phyloP scores from a whole-genome alignment of 768 basidiomycete species.

The Boletus vinaceobasis region DNA sequence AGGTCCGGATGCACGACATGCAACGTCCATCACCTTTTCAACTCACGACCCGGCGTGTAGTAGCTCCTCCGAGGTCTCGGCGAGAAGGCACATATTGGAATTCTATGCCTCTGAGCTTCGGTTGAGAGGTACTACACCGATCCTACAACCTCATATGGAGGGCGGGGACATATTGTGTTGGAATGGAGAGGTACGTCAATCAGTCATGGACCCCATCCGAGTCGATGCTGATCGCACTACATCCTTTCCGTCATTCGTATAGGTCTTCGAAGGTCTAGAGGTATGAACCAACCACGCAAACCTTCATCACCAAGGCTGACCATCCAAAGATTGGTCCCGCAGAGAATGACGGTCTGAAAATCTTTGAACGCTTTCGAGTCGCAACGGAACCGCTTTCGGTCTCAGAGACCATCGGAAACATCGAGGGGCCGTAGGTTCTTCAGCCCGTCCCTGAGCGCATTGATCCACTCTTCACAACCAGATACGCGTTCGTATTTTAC shows the following conservation, averaged over 20 bases:
- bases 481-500: conserved; percentile 80
- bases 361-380: conserved; percentile 35
- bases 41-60: conserved; percentile 2
- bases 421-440: conserved; percentile 79
- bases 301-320: conserved; percentile 5
- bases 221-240: not conserved
- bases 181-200: conserved; percentile 71
- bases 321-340: conserved; percentile 45
- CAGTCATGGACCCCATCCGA: not conserved
- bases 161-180: conserved; percentile 69
- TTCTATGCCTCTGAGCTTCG: conserved; percentile 77
- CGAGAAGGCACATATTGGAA: conserved; percentile 31
- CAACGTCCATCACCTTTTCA: conserved; percentile 22
- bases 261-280: conserved; percentile 80
- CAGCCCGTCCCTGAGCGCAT: not conserved
- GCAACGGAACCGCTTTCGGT: conserved; percentile 39
- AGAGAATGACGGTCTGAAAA: conserved; percentile 72
- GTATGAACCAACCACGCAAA: conserved; percentile 35
- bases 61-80: not conserved
- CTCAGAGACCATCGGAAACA: conserved; percentile 45
- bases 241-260: not conserved
- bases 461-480: conserved; percentile 25
- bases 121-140: conserved; percentile 54
- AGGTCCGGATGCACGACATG: conserved; percentile 68
- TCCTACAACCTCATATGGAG: conserved; percentile 66